These are phyloP conservation scores for Ganoderma resinaceum DNA, from an alignment of 1,284 basidiomycete species.

Conservation along the genomic window DNA sequence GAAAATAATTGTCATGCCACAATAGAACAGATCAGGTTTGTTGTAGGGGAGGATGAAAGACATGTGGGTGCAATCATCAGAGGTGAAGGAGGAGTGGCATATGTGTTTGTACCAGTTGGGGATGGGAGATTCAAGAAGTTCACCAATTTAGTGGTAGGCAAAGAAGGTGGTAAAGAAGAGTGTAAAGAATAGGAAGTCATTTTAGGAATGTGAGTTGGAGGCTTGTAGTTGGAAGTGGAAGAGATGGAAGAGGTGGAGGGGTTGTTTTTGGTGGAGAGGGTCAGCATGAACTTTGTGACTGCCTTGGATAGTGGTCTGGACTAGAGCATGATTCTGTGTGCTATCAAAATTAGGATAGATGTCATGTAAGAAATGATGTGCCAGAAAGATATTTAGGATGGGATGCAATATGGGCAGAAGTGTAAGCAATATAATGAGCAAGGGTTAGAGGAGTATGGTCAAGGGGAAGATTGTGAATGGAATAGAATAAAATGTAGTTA, in stretches of 20 bases:
- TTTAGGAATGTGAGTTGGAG: neutral
- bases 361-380: neutral
- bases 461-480: neutral
- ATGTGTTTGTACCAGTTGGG: neutral
- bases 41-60: neutral
- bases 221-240: neutral
- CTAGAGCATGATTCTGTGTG: neutral
- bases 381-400: neutral
- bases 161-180: neutral
- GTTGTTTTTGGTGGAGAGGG: neutral
- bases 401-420: neutral
- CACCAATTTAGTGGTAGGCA: neutral
- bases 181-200: neutral
- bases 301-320: neutral
- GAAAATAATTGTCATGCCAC: too few relatives aligned
- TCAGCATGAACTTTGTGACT: neutral
- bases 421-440: neutral
- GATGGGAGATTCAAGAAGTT: neutral
- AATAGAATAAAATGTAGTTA: neutral
- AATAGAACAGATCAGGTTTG: too few relatives aligned
- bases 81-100: neutral
- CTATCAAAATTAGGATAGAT: neutral
- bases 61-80: neutral
- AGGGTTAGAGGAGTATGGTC: neutral
- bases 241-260: neutral